Evolutionary conservation across 2,329 filamentous ascomycete species (phyloP), one percentile per base, ranked within the genome.

Genomic region (Exophiala xenobiotica): DNA sequence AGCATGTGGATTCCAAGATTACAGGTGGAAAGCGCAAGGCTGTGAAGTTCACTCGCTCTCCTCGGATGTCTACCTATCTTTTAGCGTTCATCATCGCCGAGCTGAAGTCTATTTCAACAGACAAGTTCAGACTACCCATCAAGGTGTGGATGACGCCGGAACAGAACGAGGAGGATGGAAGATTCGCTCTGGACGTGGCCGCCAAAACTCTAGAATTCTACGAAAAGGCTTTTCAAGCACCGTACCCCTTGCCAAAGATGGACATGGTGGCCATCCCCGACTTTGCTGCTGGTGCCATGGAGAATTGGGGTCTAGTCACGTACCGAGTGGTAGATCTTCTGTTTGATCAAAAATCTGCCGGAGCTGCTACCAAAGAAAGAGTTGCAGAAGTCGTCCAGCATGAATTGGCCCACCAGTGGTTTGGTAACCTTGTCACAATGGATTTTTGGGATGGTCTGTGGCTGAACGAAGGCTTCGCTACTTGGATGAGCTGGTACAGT

Each of bases 371-470:
- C 55, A 96, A 95, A 75, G 88, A 96, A 74, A 85, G 91, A 31
- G 88, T 97, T 48, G 92, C 92, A 46, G 92, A 96, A 70, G 90
- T 93, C 33, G 92, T 97, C 22, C 91, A 96, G 77, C 92, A 97
- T 74, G 92, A 97, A 70, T 78, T 97, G 67, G 92, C 92, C 33
- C 92, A 97, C 72, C 92, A 96, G 72, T 97, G 92, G 92, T 97
- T 97, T 66, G 92, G 92, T 57, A 96, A 97, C 74, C 75, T 96
- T 46, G 92, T 96, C 22, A 96, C 92, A 46, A 96, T 96, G 90
- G 90, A 96, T 70, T 96, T 95, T 79, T 97, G 92, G 92, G 90
- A 96, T 70, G 92, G 91, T 48, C 76, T 97, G 6, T 97, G 92
- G 92, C 81, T 97, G 47, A 97, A 97, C 69, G 89, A 95, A 70